Evolutionary conservation across 441 rosid species (phyloP).

Genomic region (Croton setiger): DNA sequence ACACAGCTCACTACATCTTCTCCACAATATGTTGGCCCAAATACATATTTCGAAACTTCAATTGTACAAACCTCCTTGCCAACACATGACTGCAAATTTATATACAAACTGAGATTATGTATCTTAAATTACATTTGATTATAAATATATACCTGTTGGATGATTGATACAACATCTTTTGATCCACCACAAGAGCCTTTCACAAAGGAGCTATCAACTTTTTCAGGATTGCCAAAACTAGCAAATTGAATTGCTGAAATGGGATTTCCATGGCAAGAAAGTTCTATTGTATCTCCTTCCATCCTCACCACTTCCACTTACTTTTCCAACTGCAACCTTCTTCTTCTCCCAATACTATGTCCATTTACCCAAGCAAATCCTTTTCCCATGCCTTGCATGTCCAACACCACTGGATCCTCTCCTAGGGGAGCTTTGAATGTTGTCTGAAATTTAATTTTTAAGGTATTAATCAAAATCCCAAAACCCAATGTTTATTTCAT

Average conservation of each 20-base stretch:
- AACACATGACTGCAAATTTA: background rate
- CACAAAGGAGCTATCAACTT: conserved; percentile 38
- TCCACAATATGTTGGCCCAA: background rate
- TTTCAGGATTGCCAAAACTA: conserved; percentile 52
- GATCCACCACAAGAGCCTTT: conserved; percentile 40
- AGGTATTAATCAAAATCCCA: background rate
- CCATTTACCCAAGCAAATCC: conserved; percentile 73
- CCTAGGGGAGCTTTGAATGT: conserved; percentile 57
- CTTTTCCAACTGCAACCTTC: conserved; percentile 43
- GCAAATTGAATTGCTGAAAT: conserved; percentile 47
- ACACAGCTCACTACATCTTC: background rate
- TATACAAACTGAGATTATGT: background rate
- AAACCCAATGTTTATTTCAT: background rate
- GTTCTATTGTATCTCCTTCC: conserved; percentile 39
- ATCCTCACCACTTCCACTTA: conserved; percentile 32
- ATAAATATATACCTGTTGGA: background rate
- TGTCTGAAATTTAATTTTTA: background rate
- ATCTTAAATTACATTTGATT: background rate
- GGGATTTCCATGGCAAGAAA: conserved; percentile 47
- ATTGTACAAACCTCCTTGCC: background rate
- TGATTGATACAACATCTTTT: conserved; percentile 6
- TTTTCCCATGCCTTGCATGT: conserved; percentile 60
- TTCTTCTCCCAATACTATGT: conserved; percentile 36
- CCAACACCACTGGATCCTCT: conserved; percentile 48
- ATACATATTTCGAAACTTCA: background rate